These are phyloP conservation scores for Cutaneotrichosporon dermatis DNA, from an alignment of 1,284 basidiomycete genomes.

Conservation along the genomic window DNA sequence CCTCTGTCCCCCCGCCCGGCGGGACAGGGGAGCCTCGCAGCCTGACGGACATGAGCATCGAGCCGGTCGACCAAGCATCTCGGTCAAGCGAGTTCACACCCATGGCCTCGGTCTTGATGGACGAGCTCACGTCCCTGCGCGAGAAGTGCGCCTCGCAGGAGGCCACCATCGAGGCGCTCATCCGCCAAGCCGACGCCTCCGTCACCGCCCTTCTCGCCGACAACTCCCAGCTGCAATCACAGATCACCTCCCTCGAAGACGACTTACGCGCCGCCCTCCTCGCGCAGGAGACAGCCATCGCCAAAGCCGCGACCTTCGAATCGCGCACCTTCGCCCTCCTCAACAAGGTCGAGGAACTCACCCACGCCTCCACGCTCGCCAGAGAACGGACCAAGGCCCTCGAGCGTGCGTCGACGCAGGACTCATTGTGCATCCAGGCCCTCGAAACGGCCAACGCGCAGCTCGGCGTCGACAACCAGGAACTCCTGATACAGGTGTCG, in stretches of 20 bases:
- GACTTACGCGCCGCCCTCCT: background rate
- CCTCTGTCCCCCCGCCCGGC: too few species aligned
- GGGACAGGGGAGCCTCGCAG: too few species aligned
- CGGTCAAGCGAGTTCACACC: too few species aligned
- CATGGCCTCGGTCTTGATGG: background rate
- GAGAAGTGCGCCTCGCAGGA: background rate
- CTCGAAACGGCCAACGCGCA: background rate
- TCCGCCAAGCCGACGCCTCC: background rate
- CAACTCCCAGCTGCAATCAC: background rate
- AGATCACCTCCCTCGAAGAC: background rate
- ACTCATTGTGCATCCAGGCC: background rate
- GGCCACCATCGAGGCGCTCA: background rate
- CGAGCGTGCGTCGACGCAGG: background rate
- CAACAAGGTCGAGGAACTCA: background rate
- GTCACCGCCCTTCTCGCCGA: background rate
- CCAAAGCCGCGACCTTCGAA: background rate
- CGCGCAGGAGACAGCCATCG: background rate
- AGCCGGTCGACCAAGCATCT: too few species aligned
- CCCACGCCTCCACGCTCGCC: background rate
- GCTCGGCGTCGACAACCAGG: background rate
- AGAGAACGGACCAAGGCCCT: background rate
- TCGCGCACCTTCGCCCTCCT: background rate
- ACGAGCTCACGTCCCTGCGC: background rate
- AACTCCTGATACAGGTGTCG: background rate
- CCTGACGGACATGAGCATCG: too few species aligned